Base-by-base conservation (phyloP, 2,329 filamentous ascomycete species). In the Teratosphaeria destructans region DNA sequence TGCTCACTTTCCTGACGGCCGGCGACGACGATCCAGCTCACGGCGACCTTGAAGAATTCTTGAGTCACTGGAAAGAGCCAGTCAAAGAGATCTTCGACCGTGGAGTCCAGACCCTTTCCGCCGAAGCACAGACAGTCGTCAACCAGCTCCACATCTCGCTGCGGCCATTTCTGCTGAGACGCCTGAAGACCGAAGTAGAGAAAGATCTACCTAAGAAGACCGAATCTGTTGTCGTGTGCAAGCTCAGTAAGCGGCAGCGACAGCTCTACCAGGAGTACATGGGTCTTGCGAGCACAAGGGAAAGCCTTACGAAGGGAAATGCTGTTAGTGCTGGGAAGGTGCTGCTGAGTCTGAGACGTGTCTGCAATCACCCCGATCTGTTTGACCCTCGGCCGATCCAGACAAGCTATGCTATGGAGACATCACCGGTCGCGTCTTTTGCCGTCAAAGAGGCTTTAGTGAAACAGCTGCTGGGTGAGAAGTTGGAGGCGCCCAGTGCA, bases 141-240 rank as follows among this genome's bases (percentile, higher is more conserved):
- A 85, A 86, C 54, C 95, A 97, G 72, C 82, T 99, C 4, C 95
- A 99, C 76, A 91, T 95, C 65, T 90, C 97, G 26, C 80, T 99
- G 10, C 85, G 95, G 1, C 94, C 94, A 0, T 97, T 96, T 70
- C 82, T 99, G 11, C 81, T 99, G 6, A 86, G 94, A 57, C 85
- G 94, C 59, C 78, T 99, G 60, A 99, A 99, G 75, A 89, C 90
- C 53, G 94, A 99, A 70, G 94, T 99, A 5, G 95, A 99, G 76
- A 96, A 97, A 76, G 94, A 99, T 72, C 96, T 99, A 89, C 94
- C 95, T 0, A 92, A 85, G 62, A 99, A 99, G 73, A 96, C 96
- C 70, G 95, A 99, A 73, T 92, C 96, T 70, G 91, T 99, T 23
- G 89, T 97, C 64, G 92, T 95, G 69, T 99, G 94, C 73, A 88